Evolutionary conservation across 1,284 basidiomycete genomes (phyloP), one percentile per base, ranked within the genome.

Genomic region (Heimioporus retisporus): DNA sequence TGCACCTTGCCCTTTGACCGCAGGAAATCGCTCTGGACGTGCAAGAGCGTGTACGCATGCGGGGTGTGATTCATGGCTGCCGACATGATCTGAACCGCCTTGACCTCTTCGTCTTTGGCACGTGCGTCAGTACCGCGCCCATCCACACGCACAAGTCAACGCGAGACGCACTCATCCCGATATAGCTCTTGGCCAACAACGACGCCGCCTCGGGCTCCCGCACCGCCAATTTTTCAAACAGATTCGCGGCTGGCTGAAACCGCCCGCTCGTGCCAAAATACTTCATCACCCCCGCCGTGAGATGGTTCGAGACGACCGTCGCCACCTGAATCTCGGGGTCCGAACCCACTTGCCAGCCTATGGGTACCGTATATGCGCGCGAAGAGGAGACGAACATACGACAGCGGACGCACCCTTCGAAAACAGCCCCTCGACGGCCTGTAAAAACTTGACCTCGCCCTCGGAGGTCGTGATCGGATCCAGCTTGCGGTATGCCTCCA

Each of bases 281-380:
- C 79, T 99, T 99, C 85, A 99, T 89, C 73, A 99, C 90, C 1
- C 94, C 97, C 6, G 96, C 93, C 0, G 96, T 97, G 18, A 99
- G 87, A 78, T 99, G 97, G 79, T 99, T 99, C 48, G 95, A 96
- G 8, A 98, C 96, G n/a, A 97, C 88, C 1, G 97, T 98, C 1
- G 97, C 97, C 25, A 99, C 97, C 79, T 99, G 98, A 46, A 99
- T 97, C 81, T 99, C 98, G 0, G 97, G 97, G 72, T 99, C 97
- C 0, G 96, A 98, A 5, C 97, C 97, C 2, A 99, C 93, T 79
- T 98, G 97, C 98, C 97, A 99, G 42, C 97, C 96, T 95, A 51
- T 43, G 35, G 10, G 35, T 40, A 40, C 53, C 35, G 60, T n/a
- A 60, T 56, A 31, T 44, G 25, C 25, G 40, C 57, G 14, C 35